Evolutionary conservation across 1,284 basidiomycete genomes (phyloP).

Genomic region (Tilletia caries): DNA sequence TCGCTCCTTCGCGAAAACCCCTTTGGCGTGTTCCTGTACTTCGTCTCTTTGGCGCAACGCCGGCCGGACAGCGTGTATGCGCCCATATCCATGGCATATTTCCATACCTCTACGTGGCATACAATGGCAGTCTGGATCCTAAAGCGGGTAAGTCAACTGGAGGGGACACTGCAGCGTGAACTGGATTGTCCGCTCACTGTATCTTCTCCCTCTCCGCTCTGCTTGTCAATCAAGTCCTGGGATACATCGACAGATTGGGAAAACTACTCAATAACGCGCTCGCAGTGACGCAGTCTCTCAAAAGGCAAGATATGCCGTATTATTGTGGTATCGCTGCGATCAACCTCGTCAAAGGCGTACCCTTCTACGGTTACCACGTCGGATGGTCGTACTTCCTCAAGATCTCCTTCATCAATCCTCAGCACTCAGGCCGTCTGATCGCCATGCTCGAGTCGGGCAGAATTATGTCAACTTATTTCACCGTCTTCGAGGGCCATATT

Average conservation of each 20-base stretch:
- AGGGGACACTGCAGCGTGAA: background rate
- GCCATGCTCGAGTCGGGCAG: constrained; percentile 43
- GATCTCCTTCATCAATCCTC: constrained; percentile 67
- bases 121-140: constrained; percentile 51
- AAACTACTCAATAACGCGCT: constrained; percentile 64
- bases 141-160: constrained; percentile 50
- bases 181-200: background rate
- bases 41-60: constrained; percentile 80
- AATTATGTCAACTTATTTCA: constrained; percentile 65
- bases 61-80: constrained; percentile 73
- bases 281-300: constrained; percentile 33
- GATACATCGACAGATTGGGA: constrained; percentile 66
- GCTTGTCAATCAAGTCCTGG: constrained; percentile 60
- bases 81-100: constrained; percentile 76
- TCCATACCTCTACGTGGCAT: constrained; percentile 62
- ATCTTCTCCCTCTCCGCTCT: background rate
- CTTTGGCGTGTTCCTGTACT: constrained; percentile 67
- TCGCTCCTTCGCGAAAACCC: constrained; percentile 62
- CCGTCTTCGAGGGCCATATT: constrained; percentile 73
- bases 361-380: constrained; percentile 91
- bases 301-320: constrained; percentile 26
- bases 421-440: constrained; percentile 37
- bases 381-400: constrained; percentile 86
- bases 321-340: constrained; percentile 57
- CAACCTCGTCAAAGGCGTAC: constrained; percentile 84